Evolutionary conservation across 192 early-diverging fungal genomes (phyloP).

Genomic region (Coemansia sp.): DNA sequence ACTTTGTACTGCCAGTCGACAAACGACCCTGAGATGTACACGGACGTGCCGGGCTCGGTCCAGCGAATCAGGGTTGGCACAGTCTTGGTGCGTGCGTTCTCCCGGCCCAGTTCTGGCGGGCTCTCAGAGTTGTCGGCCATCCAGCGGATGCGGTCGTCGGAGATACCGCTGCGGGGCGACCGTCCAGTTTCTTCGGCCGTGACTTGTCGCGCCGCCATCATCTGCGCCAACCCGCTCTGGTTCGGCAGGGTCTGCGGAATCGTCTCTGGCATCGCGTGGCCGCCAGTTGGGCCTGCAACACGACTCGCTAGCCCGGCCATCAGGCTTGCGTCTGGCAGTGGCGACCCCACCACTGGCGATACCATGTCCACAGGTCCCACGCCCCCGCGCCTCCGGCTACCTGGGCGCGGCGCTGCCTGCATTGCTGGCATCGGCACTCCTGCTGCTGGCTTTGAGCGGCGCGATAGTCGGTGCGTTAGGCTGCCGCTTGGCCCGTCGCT

Average conservation of each 20-base stretch:
- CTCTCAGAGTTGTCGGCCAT: constrained; percentile 16
- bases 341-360: constrained; percentile 52
- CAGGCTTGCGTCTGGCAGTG: constrained; percentile 38
- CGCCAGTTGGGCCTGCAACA: constrained; percentile 5
- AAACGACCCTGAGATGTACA: constrained; percentile 94
- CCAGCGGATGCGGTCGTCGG: constrained; percentile 39
- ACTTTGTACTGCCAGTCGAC: constrained; percentile 98
- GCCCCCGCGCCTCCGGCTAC: constrained; percentile 13
- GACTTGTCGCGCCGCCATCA: constrained; percentile 50
- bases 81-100: constrained; percentile 9
- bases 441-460: constrained; percentile 42
- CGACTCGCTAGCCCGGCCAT: constrained; percentile 7
- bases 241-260: constrained; percentile 55
- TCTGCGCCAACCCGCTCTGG: constrained; percentile 50
- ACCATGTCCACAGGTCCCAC: constrained; percentile 52
- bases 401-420: not conserved
- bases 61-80: constrained; percentile 92
- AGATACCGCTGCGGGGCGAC: constrained; percentile 46
- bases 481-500: constrained; percentile 11
- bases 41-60: constrained; percentile 68
- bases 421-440: constrained; percentile 28
- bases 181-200: constrained; percentile 33
- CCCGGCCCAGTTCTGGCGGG: too few relatives aligned
- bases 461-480: constrained; percentile 40
- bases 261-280: constrained; percentile 45